Evolutionary conservation across 495 filamentous ascomycete species (phyloP), one percentile per base, ranked within the genome.

Genomic region (Daldinia concentrica): DNA sequence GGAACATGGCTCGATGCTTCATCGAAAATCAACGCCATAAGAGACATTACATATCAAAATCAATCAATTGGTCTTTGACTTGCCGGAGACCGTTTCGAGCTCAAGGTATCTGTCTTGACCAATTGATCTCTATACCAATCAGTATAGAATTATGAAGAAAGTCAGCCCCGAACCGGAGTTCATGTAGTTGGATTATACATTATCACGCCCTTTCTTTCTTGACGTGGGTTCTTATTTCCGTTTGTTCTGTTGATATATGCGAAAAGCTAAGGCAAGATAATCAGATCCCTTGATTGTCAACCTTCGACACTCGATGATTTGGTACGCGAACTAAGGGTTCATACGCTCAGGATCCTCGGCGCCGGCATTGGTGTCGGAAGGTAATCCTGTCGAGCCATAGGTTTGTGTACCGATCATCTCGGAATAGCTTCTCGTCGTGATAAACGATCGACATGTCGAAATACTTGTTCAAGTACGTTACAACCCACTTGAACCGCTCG

Each of bases 401-500:
- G 32, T 36, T 19, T 15, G 22, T 5, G 24, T 8, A 39, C 26
- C 51, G 58, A n/a, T 43, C 26, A 29, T 69, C 51, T 22, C 36
- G 45, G 27, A 43, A 54, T 12, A 66, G 32, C 22, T 43, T 58
- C 26, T 60, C 68, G 4, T 76, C 71, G 27, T 70, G 66, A n/a
- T 63, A 55, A 14, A 60, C 52, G 29, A 62, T n/a, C 4, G 14
- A 2, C 58, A 76, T 62, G 7, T 71, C 39, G 51, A 81, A 77
- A 27, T 45, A 76, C 30, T 52, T 54, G 3, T 66, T 51, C 19
- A 82, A 65, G 41, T 76, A 63, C 15, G 69, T 56, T 19, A 58
- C 41, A 24, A 80, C 64, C 76, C 79, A 80, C 11, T 59, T n/a
- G 24, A 78, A 64, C 32, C 79, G 77, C 2, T 66, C 62, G 8